Evolutionary conservation across 1,139 yeast genomes (phyloP).

Genomic region (Candida tetrigidarum): DNA sequence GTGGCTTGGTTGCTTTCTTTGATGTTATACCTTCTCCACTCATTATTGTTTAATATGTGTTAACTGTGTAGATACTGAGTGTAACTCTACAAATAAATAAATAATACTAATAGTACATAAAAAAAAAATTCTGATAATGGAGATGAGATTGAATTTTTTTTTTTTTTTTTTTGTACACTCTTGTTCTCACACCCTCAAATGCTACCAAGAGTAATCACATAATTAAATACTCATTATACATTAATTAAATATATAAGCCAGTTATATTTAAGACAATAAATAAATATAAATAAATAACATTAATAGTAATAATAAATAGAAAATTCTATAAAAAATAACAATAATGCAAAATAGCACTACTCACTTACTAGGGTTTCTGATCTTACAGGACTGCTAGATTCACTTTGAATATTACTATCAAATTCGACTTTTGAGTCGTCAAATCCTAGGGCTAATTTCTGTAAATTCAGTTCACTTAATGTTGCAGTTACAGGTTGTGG

Average conservation of each 20-base stretch:
- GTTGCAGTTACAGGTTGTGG: constrained; percentile 18
- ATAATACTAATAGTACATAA: too few species aligned
- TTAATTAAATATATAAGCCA: constrained; percentile 1
- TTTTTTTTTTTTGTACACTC: constrained; percentile 3
- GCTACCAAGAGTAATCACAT: neutral
- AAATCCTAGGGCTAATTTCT: constrained; percentile 20
- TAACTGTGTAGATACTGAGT: neutral
- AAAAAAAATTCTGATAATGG: constrained; percentile 5
- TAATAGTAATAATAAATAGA: neutral
- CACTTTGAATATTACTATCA: neutral
- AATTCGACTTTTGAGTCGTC: constrained; percentile 5
- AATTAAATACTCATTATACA: neutral
- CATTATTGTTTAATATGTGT: constrained; percentile 5
- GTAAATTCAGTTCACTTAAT: constrained; percentile 34
- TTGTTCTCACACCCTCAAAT: neutral
- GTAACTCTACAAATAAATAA: neutral
- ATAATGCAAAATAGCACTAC: too few species aligned
- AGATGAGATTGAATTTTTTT: constrained; percentile 8
- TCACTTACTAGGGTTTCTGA: constrained; percentile 9
- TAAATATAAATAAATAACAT: neutral
- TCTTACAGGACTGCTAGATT: constrained; percentile 11
- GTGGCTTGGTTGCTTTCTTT: constrained; percentile 28
- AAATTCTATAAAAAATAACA: neutral
- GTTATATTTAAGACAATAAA: too few species aligned
- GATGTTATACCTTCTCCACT: constrained; percentile 9